Percentiles rank a stretch among this genome's conserved stretches.
Evolutionary conservation across 805 yeast species (phyloP).

Genomic region (Osmozyma mogii): DNA sequence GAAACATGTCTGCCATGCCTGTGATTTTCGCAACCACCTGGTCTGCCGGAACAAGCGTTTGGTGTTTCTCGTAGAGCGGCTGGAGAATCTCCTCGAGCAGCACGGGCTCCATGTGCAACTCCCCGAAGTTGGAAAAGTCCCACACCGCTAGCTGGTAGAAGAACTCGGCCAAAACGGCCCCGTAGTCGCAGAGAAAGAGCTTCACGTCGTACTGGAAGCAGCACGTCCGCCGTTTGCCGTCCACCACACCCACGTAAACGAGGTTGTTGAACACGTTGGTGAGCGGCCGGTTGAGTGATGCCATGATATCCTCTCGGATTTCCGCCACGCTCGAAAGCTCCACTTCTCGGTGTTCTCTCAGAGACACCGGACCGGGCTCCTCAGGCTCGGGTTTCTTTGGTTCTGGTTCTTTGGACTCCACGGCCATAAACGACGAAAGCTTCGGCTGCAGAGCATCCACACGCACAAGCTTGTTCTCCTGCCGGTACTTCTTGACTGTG

Average conservation of each 20-base stretch:
- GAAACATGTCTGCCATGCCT: conserved; percentile 66
- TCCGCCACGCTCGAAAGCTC: conserved; percentile 51
- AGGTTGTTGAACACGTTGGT: conserved; percentile 64
- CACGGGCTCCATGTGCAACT: conserved; percentile 17
- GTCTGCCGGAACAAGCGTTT: conserved; percentile 12
- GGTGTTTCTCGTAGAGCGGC: conserved; percentile 22
- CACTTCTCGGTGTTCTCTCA: conserved; percentile 30
- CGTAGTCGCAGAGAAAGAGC: conserved; percentile 74
- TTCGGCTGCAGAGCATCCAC: conserved; percentile 59
- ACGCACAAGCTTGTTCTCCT: conserved; percentile 62
- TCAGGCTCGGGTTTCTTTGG: neutral
- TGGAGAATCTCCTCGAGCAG: conserved; percentile 26
- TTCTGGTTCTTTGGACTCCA: no score
- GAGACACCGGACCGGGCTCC: neutral
- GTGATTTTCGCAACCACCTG: conserved; percentile 14
- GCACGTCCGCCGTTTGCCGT: conserved; percentile 56
- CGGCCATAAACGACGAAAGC: conserved; percentile 14
- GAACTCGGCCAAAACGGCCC: conserved; percentile 53
- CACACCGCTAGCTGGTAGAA: conserved; percentile 76
- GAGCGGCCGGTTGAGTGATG: conserved; percentile 39
- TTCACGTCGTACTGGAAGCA: conserved; percentile 82
- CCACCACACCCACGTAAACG: conserved; percentile 78
- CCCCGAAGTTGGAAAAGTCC: conserved; percentile 79
- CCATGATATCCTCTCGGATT: conserved; percentile 45
- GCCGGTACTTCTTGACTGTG: conserved; percentile 28